A percentile compares a stretch with the other conserved stretches of the same genome.
Evolutionary conservation across 495 filamentous ascomycete species (phyloP).

Genomic region (Penicillium herquei): DNA sequence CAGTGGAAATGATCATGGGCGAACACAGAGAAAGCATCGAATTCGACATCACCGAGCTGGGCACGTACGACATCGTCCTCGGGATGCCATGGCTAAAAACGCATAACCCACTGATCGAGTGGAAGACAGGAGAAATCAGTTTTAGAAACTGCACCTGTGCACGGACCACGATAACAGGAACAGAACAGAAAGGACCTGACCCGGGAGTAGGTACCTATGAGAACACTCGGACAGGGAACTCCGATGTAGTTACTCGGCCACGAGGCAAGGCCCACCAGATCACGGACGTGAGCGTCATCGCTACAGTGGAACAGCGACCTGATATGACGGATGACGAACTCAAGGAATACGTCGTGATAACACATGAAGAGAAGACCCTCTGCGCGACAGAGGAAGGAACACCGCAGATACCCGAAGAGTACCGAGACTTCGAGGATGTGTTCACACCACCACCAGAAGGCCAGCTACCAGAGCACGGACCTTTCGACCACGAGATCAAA

Average conservation of each 20-base stretch:
- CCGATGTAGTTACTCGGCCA: not conserved
- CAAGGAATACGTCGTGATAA: not conserved
- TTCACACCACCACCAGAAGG: conserved; percentile 1
- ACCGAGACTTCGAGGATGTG: conserved; percentile 1
- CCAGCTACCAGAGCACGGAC: conserved; percentile 1
- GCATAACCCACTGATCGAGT: not conserved
- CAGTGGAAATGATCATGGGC: not conserved
- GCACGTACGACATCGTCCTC: not conserved
- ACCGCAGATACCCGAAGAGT: conserved; percentile 5
- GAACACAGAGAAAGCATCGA: not conserved
- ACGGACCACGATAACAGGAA: not conserved
- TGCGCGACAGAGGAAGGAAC: not conserved
- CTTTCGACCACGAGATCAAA: not conserved
- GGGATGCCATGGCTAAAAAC: not conserved
- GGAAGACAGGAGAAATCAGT: not conserved
- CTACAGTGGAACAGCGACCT: not conserved
- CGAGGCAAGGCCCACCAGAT: not conserved
- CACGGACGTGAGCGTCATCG: not conserved
- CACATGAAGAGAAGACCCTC: not conserved
- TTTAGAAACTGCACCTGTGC: not conserved
- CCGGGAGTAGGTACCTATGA: not conserved
- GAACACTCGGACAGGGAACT: not conserved
- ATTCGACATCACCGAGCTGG: not conserved
- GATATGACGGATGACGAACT: not conserved
- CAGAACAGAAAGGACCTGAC: not conserved